phyloP scores from a whole-genome alignment of 768 basidiomycete species.

The Butyriboletus loyo region DNA sequence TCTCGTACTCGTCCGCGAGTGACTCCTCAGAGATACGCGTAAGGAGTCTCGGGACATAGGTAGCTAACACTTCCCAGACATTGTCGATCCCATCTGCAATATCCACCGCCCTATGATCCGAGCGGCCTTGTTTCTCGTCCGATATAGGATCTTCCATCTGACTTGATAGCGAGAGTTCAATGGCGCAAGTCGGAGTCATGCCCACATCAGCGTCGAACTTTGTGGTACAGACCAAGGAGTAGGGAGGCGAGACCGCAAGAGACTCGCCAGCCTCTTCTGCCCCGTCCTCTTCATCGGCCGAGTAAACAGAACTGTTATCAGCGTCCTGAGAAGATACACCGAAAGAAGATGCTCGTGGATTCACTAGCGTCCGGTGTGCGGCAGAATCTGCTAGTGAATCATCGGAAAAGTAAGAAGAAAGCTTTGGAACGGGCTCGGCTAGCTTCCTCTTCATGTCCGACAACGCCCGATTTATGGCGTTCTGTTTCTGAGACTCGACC shows the following conservation, averaged over 20 bases:
- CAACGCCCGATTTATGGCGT: slow-evolving; percentile 1
- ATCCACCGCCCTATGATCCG: not conserved
- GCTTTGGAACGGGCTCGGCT: slow-evolving; percentile 5
- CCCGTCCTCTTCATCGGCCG: slow-evolving; percentile 6
- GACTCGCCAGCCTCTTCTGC: not conserved
- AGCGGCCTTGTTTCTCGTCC: not conserved
- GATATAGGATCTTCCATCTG: not conserved
- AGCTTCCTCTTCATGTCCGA: slow-evolving; percentile 8
- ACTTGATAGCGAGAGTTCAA: not conserved
- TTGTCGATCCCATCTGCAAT: not conserved
- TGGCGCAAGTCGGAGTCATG: not conserved
- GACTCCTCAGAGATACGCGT: slow-evolving; percentile 8
- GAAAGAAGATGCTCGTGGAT: not conserved
- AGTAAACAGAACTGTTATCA: not conserved
- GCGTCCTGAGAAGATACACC: not conserved
- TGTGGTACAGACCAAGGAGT: not conserved
- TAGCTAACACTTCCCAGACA: slow-evolving; percentile 1
- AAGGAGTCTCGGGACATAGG: slow-evolving; percentile 4
- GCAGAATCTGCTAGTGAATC: slow-evolving; percentile 3
- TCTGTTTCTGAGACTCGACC: slow-evolving; percentile 8
- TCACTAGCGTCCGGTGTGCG: not conserved
- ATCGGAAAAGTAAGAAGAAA: slow-evolving; percentile 8
- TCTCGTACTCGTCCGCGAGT: slow-evolving; percentile 1
- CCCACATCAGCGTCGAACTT: not conserved
- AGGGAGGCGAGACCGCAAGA: not conserved